Base-by-base conservation (phyloP, 129 eudicot genomes). In the Silybum marianum region DNA sequence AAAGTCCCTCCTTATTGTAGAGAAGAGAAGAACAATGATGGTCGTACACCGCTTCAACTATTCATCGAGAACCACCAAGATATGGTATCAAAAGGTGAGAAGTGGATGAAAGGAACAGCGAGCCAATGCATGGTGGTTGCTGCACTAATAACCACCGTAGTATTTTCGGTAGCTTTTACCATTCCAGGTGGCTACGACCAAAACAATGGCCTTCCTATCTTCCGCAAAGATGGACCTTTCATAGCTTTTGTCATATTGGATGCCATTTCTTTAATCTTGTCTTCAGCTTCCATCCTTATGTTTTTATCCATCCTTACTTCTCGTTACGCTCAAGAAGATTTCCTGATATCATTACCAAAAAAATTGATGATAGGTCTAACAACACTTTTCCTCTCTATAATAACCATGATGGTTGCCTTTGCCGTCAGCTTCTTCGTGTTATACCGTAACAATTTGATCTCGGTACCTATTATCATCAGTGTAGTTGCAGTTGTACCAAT, bases 161-260 rank as follows among this genome's bases (percentile, higher is more conserved):
- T 63, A 25, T 85, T 80, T 75, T 19, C 78, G 63, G 82, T 51
- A 1, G 88, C 72, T 11, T 79, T 38, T 38, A 42, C 78, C 38
- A 39, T 80, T 39, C 88, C 85, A 5, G 88, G 85, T 22, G 88
- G 88, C 8, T 80, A 58, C 10, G 69, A 85, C 67, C 78, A 78
- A 74, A 30, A 72, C 40, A 71, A 1, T 68, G 88, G 85, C 3
- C 28, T 63, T 54, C 88, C 88, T 25, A 48, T 40, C 19, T 78
- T 85, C 9, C 67, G 40, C 30, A 32, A 11, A 25, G n/a, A 75
- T 25, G 26, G 10, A 34, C 2, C 30, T 19, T 81, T 85, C 80
- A 69, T 75, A 16, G 75, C 26, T 0, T 85, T 85, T 28, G 32
- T 78, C 65, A 26, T 70, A 23, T 21, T 69, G 18, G 81, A 85